Base-by-base conservation (phyloP, 1,284 basidiomycete species). In the Porogramme epimiltina region DNA sequence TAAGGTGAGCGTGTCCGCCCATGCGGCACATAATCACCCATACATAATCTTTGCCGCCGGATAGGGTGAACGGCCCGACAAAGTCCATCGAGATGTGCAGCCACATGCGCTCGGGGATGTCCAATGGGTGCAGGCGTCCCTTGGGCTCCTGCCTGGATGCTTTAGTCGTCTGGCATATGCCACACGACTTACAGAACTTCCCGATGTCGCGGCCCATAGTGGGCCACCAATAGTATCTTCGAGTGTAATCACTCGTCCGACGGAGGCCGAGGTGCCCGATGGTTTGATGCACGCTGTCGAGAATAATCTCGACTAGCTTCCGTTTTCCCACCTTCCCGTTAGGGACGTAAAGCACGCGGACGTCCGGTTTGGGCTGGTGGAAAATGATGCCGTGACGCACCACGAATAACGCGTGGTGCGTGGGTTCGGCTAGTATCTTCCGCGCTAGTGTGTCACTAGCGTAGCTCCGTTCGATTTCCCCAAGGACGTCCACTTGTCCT, bases 201-300 rank as follows among this genome's bases (percentile, higher is more conserved):
- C 47, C 47, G 15, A 56, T 41, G 16, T 65, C 54, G 16, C 41
- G 34, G 1, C 54, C 58, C 1, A 72, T 54, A 4, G 38, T 41
- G 1, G 65, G 67, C 71, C 71, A 73, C 70, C 70, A 73, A 45
- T 63, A 71, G 59, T 58, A 68, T 3, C 61, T 25, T 53, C 58
- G 66, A 4, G 49, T 6, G 45, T 68, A 70, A 6, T 64, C 62
- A 0, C 51, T 43, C 0, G 68, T 70, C 13, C 63, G 55, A 22
- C 60, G 52, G 0, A 50, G 10, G 0, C 66, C 67, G 5, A 60
- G 49, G 51, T 71, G 70, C 0, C 67, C 64, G 4, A 70, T 28
- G 0, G 51, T 45, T 0, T n/a, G 4, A 47, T 70, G 69, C 0
- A 62, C 67, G 18, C 62, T 52, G n/a, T 59, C 56, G 1, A 70